A percentile compares a stretch with the other conserved stretches of the same genome.
Conservation (phyloP, 2,329 filamentous ascomycete species). For the Ceratocystis papillata region DNA sequence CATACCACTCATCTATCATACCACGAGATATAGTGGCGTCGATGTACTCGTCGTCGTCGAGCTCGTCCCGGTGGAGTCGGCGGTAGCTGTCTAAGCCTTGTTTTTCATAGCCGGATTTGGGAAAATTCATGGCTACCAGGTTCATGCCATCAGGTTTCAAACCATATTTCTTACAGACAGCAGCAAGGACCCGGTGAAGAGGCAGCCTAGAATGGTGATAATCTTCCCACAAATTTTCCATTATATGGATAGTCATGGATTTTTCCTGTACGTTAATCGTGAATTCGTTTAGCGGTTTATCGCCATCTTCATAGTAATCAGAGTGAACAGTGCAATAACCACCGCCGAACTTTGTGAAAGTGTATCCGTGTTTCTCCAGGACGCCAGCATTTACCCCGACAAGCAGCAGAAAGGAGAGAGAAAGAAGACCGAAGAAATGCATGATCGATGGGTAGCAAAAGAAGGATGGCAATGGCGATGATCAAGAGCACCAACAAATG, state of each 20-base stretch:
- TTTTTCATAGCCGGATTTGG: background rate
- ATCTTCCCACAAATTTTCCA: background rate
- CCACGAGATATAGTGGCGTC: no score
- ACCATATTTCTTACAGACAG: background rate
- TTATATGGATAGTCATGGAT: background rate
- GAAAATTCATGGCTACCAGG: background rate
- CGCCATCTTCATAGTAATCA: background rate
- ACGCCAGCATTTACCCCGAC: background rate
- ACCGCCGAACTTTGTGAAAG: background rate
- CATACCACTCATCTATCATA: no score
- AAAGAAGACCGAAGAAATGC: background rate
- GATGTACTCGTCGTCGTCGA: no score
- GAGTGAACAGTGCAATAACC: background rate
- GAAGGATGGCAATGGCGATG: background rate
- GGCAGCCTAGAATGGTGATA: no score
- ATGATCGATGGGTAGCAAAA: background rate
- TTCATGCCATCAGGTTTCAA: background rate
- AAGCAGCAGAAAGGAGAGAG: background rate
- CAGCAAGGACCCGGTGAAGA: background rate
- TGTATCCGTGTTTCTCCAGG: background rate
- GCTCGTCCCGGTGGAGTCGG: no score
- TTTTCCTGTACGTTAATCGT: background rate
- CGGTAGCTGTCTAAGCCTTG: background rate
- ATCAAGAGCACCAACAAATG: no score
- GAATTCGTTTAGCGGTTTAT: background rate